Conservation (phyloP, 2,329 filamentous ascomycete species). For the Epichloe sibirici region DNA sequence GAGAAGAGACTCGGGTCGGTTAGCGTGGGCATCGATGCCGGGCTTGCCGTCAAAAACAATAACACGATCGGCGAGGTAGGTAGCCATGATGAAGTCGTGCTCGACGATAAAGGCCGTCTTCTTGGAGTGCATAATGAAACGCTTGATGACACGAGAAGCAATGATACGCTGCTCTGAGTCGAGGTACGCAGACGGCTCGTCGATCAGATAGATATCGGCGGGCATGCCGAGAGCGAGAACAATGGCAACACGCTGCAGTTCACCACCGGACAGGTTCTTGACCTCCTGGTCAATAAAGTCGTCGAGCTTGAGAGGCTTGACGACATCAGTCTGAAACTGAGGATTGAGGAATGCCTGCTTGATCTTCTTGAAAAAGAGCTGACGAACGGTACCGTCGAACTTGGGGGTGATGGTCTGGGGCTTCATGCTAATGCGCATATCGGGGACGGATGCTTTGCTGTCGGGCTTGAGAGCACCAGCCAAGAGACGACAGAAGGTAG, state of each 20-base stretch:
- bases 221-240: conserved; percentile 91
- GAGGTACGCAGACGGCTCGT: conserved; percentile 93
- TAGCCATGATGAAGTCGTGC: conserved; percentile 98
- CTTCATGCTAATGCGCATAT: conserved; percentile 99
- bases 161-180: conserved; percentile 99
- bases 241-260: conserved; percentile 97
- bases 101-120: conserved; percentile 99
- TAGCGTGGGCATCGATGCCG: conserved; percentile 77
- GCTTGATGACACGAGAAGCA: conserved; percentile 93
- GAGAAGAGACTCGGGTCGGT: conserved; percentile 79
- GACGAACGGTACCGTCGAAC: conserved; percentile 90
- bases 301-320: conserved; percentile 97
- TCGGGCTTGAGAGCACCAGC: conserved; percentile 92
- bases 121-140: conserved; percentile 99
- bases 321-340: conserved; percentile 98
- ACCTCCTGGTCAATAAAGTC: conserved; percentile 99
- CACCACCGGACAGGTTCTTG: conserved; percentile 97
- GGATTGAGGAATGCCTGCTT: conserved; percentile 92
- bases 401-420: conserved; percentile 99
- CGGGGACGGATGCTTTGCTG: conserved; percentile 61
- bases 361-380: conserved; percentile 99
- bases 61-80: conserved; percentile 72
- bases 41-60: conserved; percentile 97
- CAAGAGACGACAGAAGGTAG: conserved; percentile 93
- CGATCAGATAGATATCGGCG: conserved; percentile 96